Evolutionary conservation across 352 stramenopile genomes (phyloP).

Genomic region (Blastocystis hominis): DNA sequence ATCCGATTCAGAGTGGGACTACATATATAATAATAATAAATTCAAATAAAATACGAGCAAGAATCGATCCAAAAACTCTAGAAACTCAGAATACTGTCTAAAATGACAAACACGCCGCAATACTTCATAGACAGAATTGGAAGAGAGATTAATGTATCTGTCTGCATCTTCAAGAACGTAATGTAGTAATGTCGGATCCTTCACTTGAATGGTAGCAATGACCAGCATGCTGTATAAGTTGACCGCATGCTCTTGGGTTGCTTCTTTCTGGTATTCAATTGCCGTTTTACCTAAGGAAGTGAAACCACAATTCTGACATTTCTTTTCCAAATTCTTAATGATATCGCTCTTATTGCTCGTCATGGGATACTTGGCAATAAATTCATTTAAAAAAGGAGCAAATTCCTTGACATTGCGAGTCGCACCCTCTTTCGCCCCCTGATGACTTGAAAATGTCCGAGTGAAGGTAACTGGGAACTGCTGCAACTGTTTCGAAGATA

Average conservation of each 20-base stretch:
- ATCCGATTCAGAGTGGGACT: neutral
- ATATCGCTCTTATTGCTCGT: neutral
- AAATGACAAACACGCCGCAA: neutral
- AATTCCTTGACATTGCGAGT: neutral
- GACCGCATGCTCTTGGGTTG: neutral
- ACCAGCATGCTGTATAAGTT: conserved; percentile 3
- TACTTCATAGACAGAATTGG: neutral
- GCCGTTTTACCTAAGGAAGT: neutral
- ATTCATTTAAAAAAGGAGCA: conserved; percentile 16
- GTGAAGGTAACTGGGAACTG: neutral
- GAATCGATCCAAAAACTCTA: neutral
- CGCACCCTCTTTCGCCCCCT: neutral
- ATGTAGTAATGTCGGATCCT: neutral
- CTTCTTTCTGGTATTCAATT: neutral
- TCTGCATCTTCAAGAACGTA: neutral
- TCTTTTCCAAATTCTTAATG: neutral
- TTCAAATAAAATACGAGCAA: neutral
- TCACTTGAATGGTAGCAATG: conserved; percentile 1
- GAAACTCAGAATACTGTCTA: neutral
- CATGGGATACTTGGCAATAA: neutral
- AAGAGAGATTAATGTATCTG: neutral
- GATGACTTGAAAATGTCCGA: neutral
- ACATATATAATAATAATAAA: neutral
- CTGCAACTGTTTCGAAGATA: neutral
- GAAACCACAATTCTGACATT: neutral